These are phyloP conservation scores for sorghum (Sorghum bicolor) DNA, from an alignment of 176 grass and related monocot species.

Conservation along the genomic window DNA sequence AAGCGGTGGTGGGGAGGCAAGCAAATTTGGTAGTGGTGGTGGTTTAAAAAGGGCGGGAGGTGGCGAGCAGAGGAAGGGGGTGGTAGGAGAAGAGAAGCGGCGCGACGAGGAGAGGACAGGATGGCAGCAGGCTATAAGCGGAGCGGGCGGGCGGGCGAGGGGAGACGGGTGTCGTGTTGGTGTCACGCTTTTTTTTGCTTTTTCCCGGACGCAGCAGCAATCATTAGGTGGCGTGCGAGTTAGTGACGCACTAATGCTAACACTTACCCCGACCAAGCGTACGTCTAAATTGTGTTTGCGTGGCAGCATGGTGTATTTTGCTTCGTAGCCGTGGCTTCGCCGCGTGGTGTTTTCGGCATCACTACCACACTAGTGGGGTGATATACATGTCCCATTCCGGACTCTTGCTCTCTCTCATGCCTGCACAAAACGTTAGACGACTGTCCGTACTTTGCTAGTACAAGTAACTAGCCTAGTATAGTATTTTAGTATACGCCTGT, in stretches of 20 bases:
- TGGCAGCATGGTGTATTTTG: neutral
- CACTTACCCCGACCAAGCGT: conserved; percentile 3
- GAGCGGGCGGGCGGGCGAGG: neutral
- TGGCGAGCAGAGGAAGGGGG: conserved; percentile 15
- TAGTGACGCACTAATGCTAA: conserved; percentile 37
- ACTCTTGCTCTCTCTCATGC: neutral
- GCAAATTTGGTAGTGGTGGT: conserved; percentile 39
- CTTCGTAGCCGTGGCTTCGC: neutral
- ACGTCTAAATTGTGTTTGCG: neutral
- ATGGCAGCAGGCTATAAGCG: neutral
- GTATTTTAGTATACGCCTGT: neutral
- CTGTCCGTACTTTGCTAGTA: neutral
- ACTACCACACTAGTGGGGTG: neutral
- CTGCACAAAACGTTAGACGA: neutral
- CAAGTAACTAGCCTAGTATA: too few relatives aligned
- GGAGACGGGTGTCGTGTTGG: conserved; percentile 1
- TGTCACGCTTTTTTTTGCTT: conserved; percentile 2
- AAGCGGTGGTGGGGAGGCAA: conserved; percentile 33
- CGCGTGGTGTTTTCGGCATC: neutral
- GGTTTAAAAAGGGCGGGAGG: conserved; percentile 62
- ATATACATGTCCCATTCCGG: neutral
- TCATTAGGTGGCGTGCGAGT: conserved; percentile 34
- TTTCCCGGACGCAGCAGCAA: neutral
- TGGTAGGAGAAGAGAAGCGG: neutral
- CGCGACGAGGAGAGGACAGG: neutral